Evolutionary conservation across 2,329 filamentous ascomycete genomes (phyloP).

Genomic region (Beauveria bassiana): DNA sequence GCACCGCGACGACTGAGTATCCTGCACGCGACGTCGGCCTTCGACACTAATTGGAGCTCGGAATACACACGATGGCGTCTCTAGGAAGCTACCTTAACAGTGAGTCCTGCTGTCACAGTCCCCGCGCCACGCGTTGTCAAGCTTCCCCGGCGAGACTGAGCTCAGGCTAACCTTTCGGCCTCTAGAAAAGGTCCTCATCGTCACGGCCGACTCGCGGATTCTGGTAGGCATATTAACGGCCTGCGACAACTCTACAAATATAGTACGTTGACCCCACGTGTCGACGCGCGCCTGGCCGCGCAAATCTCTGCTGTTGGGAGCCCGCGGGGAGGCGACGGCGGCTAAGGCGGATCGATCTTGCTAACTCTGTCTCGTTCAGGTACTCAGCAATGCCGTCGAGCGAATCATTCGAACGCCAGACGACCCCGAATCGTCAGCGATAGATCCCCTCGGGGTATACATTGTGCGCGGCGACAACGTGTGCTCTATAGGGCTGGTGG

Average conservation of each 20-base stretch:
- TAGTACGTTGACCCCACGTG: constrained; percentile 39
- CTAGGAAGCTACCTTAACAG: constrained; percentile 39
- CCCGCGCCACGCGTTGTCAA: not conserved
- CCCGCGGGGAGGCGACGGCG: not conserved
- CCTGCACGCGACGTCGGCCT: not conserved
- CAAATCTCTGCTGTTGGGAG: not conserved
- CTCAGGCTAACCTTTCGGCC: constrained; percentile 1
- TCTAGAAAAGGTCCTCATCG: constrained; percentile 80
- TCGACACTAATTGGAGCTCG: not conserved
- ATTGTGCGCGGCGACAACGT: constrained; percentile 93
- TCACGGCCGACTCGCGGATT: constrained; percentile 88
- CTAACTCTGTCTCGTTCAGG: constrained; percentile 33
- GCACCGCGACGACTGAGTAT: not conserved
- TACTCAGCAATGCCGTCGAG: constrained; percentile 76
- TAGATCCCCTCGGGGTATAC: constrained; percentile 81
- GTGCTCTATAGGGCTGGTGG: constrained; percentile 78
- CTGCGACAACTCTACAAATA: constrained; percentile 86
- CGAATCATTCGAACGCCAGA: constrained; percentile 83
- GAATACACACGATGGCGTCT: constrained; percentile 29
- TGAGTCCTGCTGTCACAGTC: constrained; percentile 18
- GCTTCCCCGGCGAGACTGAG: not conserved
- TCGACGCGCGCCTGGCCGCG: not conserved
- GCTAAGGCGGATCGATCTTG: not conserved
- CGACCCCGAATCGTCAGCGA: constrained; percentile 70
- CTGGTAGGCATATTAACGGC: constrained; percentile 75